Conservation (phyloP, 2,329 filamentous ascomycete species). For the Alternaria panax region DNA sequence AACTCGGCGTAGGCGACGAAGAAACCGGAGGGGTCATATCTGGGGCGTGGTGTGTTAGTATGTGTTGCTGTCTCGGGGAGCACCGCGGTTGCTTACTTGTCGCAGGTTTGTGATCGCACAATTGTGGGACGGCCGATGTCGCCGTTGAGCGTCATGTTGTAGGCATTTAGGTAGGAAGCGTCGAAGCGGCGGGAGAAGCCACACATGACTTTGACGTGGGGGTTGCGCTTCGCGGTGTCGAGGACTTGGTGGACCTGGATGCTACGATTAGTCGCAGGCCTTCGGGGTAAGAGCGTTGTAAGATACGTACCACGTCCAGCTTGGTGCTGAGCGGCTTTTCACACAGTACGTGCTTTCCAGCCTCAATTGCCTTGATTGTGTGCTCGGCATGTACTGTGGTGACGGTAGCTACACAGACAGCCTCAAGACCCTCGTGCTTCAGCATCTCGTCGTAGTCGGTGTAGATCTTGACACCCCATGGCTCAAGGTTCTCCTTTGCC, state of each 20-base stretch:
- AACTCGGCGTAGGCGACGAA: constrained; percentile 72
- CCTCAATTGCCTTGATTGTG: constrained; percentile 63
- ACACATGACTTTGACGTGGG: constrained; percentile 70
- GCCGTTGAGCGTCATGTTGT: constrained; percentile 60
- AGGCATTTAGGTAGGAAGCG: constrained; percentile 68
- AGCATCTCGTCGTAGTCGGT: constrained; percentile 65
- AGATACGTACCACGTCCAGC: constrained; percentile 62
- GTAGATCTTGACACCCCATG: constrained; percentile 62
- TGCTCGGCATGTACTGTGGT: constrained; percentile 65
- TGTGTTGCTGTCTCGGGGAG: neutral
- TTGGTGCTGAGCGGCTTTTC: constrained; percentile 68
- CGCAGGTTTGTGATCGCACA: constrained; percentile 71
- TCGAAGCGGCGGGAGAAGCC: constrained; percentile 74
- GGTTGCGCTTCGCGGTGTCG: constrained; percentile 62
- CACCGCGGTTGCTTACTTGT: constrained; percentile 54
- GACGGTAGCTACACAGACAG: constrained; percentile 63
- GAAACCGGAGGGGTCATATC: constrained; percentile 68
- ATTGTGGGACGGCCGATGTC: constrained; percentile 67
- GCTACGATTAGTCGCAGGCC: neutral
- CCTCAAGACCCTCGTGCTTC: constrained; percentile 62
- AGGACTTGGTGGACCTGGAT: constrained; percentile 66
- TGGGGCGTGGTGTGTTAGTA: neutral
- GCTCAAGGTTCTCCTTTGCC: constrained; percentile 60
- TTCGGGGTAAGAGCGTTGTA: neutral
- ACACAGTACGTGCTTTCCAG: constrained; percentile 64